phyloP scores from a whole-genome alignment of 257 asterid species.

The Anisodus tanguticus region DNA sequence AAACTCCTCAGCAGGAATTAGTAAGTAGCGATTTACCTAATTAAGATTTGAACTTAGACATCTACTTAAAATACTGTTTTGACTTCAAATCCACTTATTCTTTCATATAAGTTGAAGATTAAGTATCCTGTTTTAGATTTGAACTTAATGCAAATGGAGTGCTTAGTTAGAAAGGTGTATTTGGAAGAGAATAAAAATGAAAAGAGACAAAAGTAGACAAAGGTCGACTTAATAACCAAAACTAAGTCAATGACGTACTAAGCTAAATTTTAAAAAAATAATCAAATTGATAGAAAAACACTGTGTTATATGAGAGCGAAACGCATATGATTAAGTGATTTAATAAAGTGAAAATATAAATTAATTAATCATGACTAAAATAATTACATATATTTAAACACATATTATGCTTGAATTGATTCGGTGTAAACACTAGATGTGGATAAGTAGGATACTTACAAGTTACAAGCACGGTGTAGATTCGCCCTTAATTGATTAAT shows the following conservation, averaged over 20 bases:
- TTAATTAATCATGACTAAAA: too few species aligned
- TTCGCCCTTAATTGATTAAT: neutral
- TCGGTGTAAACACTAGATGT: too few species aligned
- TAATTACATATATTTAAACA: too few species aligned
- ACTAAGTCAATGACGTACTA: slow-evolving; percentile 15
- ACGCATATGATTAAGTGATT: neutral
- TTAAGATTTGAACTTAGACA: neutral
- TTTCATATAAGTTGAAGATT: neutral
- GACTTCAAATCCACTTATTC: neutral
- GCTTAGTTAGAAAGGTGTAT: neutral
- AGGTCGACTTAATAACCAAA: slow-evolving; percentile 27
- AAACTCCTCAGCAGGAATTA: neutral
- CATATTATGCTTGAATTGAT: too few species aligned
- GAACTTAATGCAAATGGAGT: neutral
- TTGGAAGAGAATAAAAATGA: slow-evolving; percentile 15
- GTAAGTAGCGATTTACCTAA: neutral
- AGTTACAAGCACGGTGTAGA: neutral
- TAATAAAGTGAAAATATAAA: too few species aligned
- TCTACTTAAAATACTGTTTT: neutral
- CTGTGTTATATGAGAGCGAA: neutral
- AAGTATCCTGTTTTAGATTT: neutral
- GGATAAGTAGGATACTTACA: too few species aligned
- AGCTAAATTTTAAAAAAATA: neutral
- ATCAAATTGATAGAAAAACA: neutral
- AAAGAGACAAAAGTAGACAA: slow-evolving; percentile 31